These are phyloP conservation scores for Brachypodium distachyon DNA, from an alignment of 202 grass and related monocot genomes.

Conservation along the genomic window DNA sequence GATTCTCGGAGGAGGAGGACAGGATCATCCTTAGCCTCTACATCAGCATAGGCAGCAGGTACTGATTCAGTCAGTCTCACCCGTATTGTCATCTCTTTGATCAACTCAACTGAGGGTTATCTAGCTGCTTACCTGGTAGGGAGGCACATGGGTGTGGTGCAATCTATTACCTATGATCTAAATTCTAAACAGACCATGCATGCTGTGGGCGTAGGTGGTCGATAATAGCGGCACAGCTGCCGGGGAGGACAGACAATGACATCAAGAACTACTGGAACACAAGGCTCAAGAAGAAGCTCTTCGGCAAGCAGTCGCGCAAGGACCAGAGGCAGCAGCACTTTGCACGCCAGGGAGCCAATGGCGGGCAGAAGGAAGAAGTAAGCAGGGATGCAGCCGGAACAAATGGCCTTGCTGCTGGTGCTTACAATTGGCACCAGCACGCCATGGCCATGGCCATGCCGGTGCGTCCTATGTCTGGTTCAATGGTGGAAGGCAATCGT, in stretches of 20 bases:
- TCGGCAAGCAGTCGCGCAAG: conserved; percentile 70
- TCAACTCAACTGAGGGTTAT: conserved; percentile 26
- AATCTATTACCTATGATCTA: conserved; percentile 26
- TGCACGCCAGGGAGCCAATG: neutral
- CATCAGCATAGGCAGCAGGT: conserved; percentile 99
- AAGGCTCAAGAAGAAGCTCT: conserved; percentile 90
- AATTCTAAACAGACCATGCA: conserved; percentile 22
- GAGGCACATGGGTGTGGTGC: conserved; percentile 28
- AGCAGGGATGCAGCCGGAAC: conserved; percentile 2
- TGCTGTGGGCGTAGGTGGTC: conserved; percentile 71
- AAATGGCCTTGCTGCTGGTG: neutral
- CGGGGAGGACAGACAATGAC: conserved; percentile 95
- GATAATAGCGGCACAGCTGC: conserved; percentile 90
- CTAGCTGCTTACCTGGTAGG: conserved; percentile 23
- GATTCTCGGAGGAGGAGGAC: conserved; percentile 96
- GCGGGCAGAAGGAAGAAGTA: conserved; percentile 38
- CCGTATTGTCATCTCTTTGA: neutral
- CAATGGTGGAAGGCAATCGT: conserved; percentile 11
- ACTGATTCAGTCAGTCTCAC: conserved; percentile 9
- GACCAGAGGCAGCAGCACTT: conserved; percentile 35
- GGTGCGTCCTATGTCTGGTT: conserved; percentile 12
- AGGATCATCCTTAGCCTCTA: conserved; percentile 82
- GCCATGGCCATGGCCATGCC: conserved; percentile 24
- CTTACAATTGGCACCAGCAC: conserved; percentile 35
- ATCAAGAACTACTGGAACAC: conserved; percentile 99